phyloP scores from a whole-genome alignment of 768 basidiomycete genomes.

The Daedalea quercina region DNA sequence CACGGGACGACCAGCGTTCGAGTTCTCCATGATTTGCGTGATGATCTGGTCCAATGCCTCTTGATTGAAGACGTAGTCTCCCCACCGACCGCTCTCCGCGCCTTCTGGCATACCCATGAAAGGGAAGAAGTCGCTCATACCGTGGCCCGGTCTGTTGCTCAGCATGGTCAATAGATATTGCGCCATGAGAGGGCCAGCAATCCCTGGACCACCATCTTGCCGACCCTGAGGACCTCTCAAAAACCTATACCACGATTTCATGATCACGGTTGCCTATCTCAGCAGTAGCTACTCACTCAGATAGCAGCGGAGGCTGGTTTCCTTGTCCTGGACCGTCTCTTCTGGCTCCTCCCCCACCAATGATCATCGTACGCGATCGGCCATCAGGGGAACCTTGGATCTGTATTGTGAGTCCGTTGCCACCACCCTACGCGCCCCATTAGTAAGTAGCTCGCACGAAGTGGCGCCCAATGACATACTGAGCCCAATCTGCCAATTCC shows the following conservation, averaged over 20 bases:
- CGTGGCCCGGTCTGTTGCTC: constrained; percentile 29
- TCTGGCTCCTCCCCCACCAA: constrained; percentile 28
- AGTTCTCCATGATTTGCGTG: constrained; percentile 81
- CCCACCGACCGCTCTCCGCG: constrained; percentile 55
- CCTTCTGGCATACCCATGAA: constrained; percentile 22
- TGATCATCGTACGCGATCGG: constrained; percentile 27
- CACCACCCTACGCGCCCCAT: constrained; percentile 4
- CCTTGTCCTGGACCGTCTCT: constrained; percentile 13
- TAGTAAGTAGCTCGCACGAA: not conserved
- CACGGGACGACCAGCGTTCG: constrained; percentile 66
- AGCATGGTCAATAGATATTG: constrained; percentile 68
- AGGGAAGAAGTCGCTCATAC: constrained; percentile 40
- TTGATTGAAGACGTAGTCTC: constrained; percentile 91
- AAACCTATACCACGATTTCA: constrained; percentile 38
- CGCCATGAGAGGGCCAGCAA: constrained; percentile 59
- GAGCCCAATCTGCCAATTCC: not conserved
- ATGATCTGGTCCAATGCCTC: constrained; percentile 86
- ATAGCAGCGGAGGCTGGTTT: constrained; percentile 6
- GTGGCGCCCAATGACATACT: not conserved
- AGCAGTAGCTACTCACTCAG: constrained; percentile 10
- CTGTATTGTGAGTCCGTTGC: constrained; percentile 12
- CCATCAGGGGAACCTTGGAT: constrained; percentile 16
- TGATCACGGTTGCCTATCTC: constrained; percentile 20
- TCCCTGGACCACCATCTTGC: constrained; percentile 26
- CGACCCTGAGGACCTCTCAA: constrained; percentile 8